Conservation (phyloP, 2,329 filamentous ascomycete genomes). For the Monilinia polystroma region DNA sequence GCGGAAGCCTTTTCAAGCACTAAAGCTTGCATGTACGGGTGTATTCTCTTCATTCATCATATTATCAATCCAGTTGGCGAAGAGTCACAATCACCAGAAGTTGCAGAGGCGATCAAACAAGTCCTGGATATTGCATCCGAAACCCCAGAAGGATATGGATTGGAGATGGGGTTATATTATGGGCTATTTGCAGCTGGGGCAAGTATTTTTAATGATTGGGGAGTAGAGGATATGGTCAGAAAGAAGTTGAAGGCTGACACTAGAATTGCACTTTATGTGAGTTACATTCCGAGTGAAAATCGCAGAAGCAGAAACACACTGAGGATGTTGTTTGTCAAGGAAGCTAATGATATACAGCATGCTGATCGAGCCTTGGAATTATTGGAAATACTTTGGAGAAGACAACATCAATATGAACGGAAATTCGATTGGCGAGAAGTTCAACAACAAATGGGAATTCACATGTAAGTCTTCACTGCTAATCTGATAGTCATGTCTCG, state of each 20-base stretch:
- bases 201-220: slow-evolving; percentile 35
- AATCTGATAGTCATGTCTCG: not conserved
- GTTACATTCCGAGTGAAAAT: slow-evolving; percentile 17
- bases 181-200: slow-evolving; percentile 38
- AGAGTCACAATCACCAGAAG: slow-evolving; percentile 30
- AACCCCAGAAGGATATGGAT: slow-evolving; percentile 37
- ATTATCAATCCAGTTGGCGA: slow-evolving; percentile 35
- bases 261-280: slow-evolving; percentile 37
- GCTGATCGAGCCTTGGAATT: slow-evolving; percentile 37
- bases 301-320: not conserved
- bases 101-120: slow-evolving; percentile 33
- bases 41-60: slow-evolving; percentile 37
- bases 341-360: slow-evolving; percentile 29
- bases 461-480: slow-evolving; percentile 29
- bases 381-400: slow-evolving; percentile 38
- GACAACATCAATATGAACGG: slow-evolving; percentile 36
- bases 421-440: slow-evolving; percentile 39
- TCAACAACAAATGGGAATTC: slow-evolving; percentile 38
- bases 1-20: slow-evolving; percentile 38
- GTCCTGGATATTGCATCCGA: slow-evolving; percentile 37
- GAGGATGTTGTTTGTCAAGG: too few relatives aligned
- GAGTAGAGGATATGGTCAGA: slow-evolving; percentile 35
- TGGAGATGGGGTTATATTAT: slow-evolving; percentile 40
- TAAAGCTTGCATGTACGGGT: slow-evolving; percentile 35
- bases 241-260: slow-evolving; percentile 35